Evolutionary conservation across 441 rosid species (phyloP), one percentile per base, ranked within the genome.

Genomic region (Gossypium trilobum): DNA sequence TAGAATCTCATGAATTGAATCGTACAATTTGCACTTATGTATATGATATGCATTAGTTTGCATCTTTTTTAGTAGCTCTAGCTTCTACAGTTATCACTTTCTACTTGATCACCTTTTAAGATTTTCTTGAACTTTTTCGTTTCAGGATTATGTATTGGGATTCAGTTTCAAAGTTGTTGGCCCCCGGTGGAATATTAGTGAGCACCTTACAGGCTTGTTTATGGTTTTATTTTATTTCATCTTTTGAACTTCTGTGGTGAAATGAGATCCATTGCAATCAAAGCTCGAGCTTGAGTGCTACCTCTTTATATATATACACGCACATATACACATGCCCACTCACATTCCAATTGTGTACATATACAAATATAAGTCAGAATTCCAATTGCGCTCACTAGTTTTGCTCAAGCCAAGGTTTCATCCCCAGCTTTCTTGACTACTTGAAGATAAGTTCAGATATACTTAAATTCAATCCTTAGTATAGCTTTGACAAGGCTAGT

Each of bases 81-180:
- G 48, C 39, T 68, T 16, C 0, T 57, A 16, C 33, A 57, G 6
- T 70, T 13, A 3, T 39, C 22, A 25, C 14, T 29, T 46, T 55
- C 42, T 33, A 27, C 46, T 23, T 25, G 46, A 39, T 39, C n/a
- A 33, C 13, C 46, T 48, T 55, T 2, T 11, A 22, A 55, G 42
- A 20, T 2, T 31, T 20, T 17, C 33, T 22, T n/a, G 16, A 63
- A 36, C 9, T 69, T 77, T 0, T 76, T 51, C 65, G 20, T 76
- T 64, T 74, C 81, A 94, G 97, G 85, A 82, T 89, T 78, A 85
- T 90, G 89, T 92, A 83, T 54, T 94, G 99, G 99, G 92, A 90
- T 74, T 83, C 97, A 27, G 91, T 94, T 74, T 82, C 97, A 27
- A 94, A 87, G 85, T 73, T 92, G 81, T 86, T 87, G 78, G 83